Conservation (phyloP, 2,329 filamentous ascomycete species). For the Neoascochyta sp. region DNA sequence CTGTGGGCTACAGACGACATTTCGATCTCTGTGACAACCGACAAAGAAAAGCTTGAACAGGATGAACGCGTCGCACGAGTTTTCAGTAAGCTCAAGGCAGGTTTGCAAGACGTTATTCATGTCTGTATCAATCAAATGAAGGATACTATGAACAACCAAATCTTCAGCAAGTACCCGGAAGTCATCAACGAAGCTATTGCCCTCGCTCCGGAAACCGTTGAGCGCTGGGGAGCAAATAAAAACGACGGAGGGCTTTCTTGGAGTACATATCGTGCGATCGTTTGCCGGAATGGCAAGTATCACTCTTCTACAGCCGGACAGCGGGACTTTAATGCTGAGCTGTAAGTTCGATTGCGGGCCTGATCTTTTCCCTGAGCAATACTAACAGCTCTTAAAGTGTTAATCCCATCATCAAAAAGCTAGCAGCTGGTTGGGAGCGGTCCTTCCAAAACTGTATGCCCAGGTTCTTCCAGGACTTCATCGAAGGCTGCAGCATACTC, state of each 20-base stretch:
- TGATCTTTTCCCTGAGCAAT: background rate
- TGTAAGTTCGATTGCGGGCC: slow-evolving; percentile 8
- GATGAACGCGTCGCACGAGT: slow-evolving; percentile 38
- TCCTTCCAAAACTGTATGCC: slow-evolving; percentile 45
- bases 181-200: slow-evolving; percentile 41
- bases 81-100: slow-evolving; percentile 41
- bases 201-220: slow-evolving; percentile 32
- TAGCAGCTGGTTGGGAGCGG: slow-evolving; percentile 45
- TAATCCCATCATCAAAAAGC: slow-evolving; percentile 39
- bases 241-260: slow-evolving; percentile 48
- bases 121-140: slow-evolving; percentile 41
- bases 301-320: slow-evolving; percentile 34
- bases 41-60: slow-evolving; percentile 41
- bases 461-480: slow-evolving; percentile 39
- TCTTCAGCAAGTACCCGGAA: slow-evolving; percentile 46
- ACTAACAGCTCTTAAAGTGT: slow-evolving; percentile 12
- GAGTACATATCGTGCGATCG: slow-evolving; percentile 56
- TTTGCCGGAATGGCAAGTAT: slow-evolving; percentile 50
- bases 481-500: slow-evolving; percentile 26
- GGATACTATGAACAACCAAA: slow-evolving; percentile 42
- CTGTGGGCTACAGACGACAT: slow-evolving; percentile 50
- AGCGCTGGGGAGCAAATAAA: slow-evolving; percentile 38
- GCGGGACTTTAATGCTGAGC: slow-evolving; percentile 43
- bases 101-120: slow-evolving; percentile 42
- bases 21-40: slow-evolving; percentile 40